Evolutionary conservation across 257 asterid species (phyloP), one percentile per base, ranked within the genome.

Genomic region (Plantago ovata): DNA sequence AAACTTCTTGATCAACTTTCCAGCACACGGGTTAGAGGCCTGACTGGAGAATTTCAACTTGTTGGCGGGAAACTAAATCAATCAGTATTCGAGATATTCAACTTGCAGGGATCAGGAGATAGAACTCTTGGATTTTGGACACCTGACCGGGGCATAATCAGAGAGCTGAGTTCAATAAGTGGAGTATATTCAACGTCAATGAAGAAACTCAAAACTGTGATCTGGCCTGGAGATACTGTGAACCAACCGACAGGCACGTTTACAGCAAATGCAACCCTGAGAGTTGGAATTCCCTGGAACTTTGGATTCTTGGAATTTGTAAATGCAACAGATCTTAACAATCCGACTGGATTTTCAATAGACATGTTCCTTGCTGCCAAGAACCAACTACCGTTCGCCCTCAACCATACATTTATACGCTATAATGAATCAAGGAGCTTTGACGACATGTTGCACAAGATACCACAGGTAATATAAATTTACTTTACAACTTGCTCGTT

Each of bases 151-250:
- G 82, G 88, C 21, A 56, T 73, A 48, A 22, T 32, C 1, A 46
- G 60, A 46, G 61, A 67, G 24, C 13, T 56, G 13, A 38, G 21
- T 53, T 45, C 49, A 10, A 14, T 20, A 8, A 60, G 59, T 50
- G 32, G 21, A 10, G 19, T 10, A 8, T 65, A 71, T 51, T 72
- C 81, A 53, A 48, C 64, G 28, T 66, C 71, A 21, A 32, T 19
- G 1, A 50, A 57, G 46, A 59, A 67, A 41, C 63, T 79, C 20
- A 76, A 70, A 62, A 64, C 40, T 1, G 61, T 74, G 16, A 18
- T 72, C 21, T 81, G 81, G 84, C 87, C 87, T 9, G 87, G 87
- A 42, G 79, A 72, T 77, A 62, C 81, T 20, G n/a, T 47, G 3
- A 52, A 13, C 3, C 53, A n/a, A 41, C 84, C 87, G 23, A 58